Evolutionary conservation across 1,284 basidiomycete genomes (phyloP).

Genomic region (Mycena citricolor): DNA sequence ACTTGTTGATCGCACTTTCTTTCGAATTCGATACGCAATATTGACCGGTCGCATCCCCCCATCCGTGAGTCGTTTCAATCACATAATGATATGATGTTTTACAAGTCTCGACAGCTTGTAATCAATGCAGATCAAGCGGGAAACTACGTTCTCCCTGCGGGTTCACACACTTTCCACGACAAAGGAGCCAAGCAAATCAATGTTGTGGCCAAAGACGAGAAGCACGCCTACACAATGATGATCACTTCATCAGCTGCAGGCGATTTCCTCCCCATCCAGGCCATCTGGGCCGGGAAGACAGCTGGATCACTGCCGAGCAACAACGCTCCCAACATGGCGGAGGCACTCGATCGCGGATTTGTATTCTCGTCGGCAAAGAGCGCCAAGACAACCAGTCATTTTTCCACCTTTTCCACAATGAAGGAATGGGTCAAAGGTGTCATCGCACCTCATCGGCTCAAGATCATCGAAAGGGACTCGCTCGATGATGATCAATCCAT

Average conservation of each 20-base stretch:
- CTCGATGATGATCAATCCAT: constrained; percentile 22
- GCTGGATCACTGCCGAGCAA: constrained; percentile 24
- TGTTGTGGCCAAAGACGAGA: constrained; percentile 31
- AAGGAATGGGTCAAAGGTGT: constrained; percentile 7
- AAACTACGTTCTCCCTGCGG: constrained; percentile 23
- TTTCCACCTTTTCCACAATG: constrained; percentile 19
- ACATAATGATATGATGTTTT: not conserved
- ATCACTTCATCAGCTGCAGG: not conserved
- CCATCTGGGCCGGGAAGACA: constrained; percentile 1
- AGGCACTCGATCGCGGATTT: constrained; percentile 22
- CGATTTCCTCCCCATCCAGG: constrained; percentile 8
- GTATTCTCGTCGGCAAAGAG: constrained; percentile 24
- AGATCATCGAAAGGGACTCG: not conserved
- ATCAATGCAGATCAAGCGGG: constrained; percentile 29
- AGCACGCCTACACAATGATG: constrained; percentile 31
- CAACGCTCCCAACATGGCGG: constrained; percentile 18
- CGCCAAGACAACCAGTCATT: constrained; percentile 24
- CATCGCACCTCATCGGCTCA: constrained; percentile 6
- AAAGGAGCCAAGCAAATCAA: constrained; percentile 29
- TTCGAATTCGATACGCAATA: constrained; percentile 23
- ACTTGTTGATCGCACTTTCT: constrained; percentile 24
- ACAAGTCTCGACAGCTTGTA: constrained; percentile 16
- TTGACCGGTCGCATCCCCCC: constrained; percentile 23
- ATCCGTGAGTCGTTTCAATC: constrained; percentile 3
- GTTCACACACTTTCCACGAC: constrained; percentile 25